Evolutionary conservation across 1,139 yeast species (phyloP), one percentile per base, ranked within the genome.

Genomic region (Geotrichum aggregatum): DNA sequence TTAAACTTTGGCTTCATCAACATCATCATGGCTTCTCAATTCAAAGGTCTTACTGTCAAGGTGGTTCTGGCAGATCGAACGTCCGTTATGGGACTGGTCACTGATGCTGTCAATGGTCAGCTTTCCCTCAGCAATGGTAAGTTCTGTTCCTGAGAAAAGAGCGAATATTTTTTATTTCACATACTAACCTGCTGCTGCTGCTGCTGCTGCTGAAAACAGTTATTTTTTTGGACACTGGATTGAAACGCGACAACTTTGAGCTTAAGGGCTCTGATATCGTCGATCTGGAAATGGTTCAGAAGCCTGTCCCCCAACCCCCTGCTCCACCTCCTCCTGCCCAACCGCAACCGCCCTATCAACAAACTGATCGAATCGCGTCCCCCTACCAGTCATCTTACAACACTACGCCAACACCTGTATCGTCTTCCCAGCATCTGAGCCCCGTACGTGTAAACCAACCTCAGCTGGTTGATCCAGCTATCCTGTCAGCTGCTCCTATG

Each of bases 51-150:
- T 28, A 49, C 55, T 10, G 71, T 66, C 8, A 57, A 65, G 22
- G 61, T 64, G 31, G 56, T 63, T 31, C 58, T 65, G n/a, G 56
- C 56, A 36, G 64, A 65, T 51, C 61, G 60, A 13, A 45, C 61
- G 3, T 56, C 57, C 33, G 57, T 69, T 2, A 58, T 54, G 16
- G 73, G 73, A 3, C 56, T 61, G 2, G 72, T 69, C n/a, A 54
- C 59, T 28, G 57, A 59, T 18, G 68, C 69, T 19, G 60, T 53
- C 26, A 61, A 66, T 35, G 67, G 69, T 45, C 57, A 57, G 35
- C 59, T 69, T 44, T 54, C 56, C 8, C 61, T 69, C 3, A 50
- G 59, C 46, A 55, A 64, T 42, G 57, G 57, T 54, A 52, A 19
- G 53, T 45, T 21, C 10, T 11, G 3, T n/a, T 8, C 8, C 26